Evolutionary conservation across 1,284 basidiomycete species (phyloP), one percentile per base, ranked within the genome.

Genomic region (Ganoderma multipileum): DNA sequence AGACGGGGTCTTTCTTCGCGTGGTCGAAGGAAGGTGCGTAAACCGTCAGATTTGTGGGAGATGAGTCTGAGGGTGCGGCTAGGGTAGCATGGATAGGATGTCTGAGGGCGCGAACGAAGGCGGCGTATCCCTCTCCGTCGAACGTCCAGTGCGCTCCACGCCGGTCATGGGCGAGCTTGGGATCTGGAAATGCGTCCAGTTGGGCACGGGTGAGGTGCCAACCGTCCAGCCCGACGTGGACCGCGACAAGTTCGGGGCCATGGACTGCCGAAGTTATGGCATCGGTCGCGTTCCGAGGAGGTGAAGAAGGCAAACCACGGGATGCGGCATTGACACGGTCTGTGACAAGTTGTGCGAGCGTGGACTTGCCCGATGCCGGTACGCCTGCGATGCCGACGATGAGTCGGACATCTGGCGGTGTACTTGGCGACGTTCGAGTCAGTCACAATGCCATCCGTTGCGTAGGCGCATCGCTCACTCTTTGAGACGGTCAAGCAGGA

Each of bases 281-380:
- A 20, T n/a, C 33, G 55, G 68, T 61, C 16, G 50, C 62, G n/a
- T 41, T 71, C 59, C 59, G 72, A 68, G 73, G 73, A 72, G 73
- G 72, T 55, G 61, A 73, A 70, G 74, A 74, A 33, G 33, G 33
- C 73, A 75, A 39, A 5, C 58, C 57, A 41, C 55, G 85, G 80
- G 63, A 82, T 68, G 63, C 52, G 7, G 73, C 63, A 73, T 91
- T 91, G 68, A 85, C 78, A 50, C 84, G 79, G 8, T 83, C 74
- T 4, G 89, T 84, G 23, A 96, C 78, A 11, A 85, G 81, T 42
- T 81, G 78, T 1, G 93, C 87, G 26, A 96, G 84, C 0, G 91
- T 87, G 0, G 93, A 90, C 81, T 97, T 97, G 12, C 95, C 95
- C 0, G 93, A 93, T 0, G 92, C 95, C 6, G 95, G 95, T 18